Evolutionary conservation across 2,329 filamentous ascomycete genomes (phyloP), one percentile per base, ranked within the genome.

Genomic region (Chrysoporthe austroafricana): DNA sequence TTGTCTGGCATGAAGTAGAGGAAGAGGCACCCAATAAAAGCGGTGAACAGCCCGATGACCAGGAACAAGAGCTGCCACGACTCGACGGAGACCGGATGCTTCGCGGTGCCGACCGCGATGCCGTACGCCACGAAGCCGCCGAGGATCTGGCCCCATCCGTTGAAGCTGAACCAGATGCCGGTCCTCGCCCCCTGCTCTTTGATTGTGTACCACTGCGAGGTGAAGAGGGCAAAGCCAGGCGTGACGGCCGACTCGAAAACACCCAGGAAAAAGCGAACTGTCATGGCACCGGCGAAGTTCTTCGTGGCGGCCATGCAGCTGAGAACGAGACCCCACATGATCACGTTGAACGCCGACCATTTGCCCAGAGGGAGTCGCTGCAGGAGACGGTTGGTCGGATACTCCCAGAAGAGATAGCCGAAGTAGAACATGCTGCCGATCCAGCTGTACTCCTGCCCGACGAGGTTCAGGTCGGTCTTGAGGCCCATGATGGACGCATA

Each of bases 121-220:
- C 79, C 80, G 61, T 81, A 82, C 4, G 79, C 78, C 5, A 82
- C 72, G 46, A 75, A 76, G 8, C 79, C 79, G 11, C 80, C 80
- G 1, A 81, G 62, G 54, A 81, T 79, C 71, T 80, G 78, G 1
- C 76, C 79, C 68, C 75, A 76, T 34, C 79, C 76, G 63, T 77
- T 77, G 79, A 90, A 91, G 3, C 56, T 84, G 77, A 91, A 91
- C 90, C 90, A 92, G 66, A 91, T 85, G 4, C 84, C 85, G 1
- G 85, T 86, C 9, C 90, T 80, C 0, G 82, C 79, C 1, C 86
- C 88, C 78, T 92, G 90, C 74, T 92, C 90, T 64, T 82, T 82
- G 75, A 88, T 88, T 0, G 90, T 92, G 72, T 91, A 93, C 90
- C 90, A 92, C 77, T 91, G 88, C 3, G 82, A 86, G 1, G 89